phyloP scores from a whole-genome alignment of 768 basidiomycete species.

The Lactifluus piperatus region DNA sequence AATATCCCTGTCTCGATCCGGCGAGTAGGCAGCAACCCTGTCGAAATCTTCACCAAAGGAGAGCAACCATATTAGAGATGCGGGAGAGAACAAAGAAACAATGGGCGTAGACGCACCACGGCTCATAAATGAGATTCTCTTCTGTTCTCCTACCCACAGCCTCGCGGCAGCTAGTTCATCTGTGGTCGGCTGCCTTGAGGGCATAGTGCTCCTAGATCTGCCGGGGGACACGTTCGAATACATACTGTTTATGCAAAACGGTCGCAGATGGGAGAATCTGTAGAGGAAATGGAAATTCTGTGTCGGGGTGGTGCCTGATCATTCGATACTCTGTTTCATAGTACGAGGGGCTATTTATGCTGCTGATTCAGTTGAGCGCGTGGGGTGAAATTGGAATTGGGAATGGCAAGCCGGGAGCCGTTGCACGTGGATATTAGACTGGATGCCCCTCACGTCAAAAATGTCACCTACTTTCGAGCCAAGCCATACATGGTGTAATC shows the following conservation, averaged over 20 bases:
- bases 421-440: too few species aligned
- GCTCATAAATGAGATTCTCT: neutral
- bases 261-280: neutral
- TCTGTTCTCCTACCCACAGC: slow-evolving; percentile 2
- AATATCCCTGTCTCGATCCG: neutral
- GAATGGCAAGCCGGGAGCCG: too few species aligned
- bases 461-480: too few species aligned
- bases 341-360: neutral
- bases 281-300: neutral
- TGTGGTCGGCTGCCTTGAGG: neutral
- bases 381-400: too few species aligned
- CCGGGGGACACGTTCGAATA: neutral
- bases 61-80: neutral
- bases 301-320: neutral
- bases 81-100: neutral
- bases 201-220: neutral
- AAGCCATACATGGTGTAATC: too few species aligned
- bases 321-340: neutral
- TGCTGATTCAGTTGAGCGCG: too few species aligned
- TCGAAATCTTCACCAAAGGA: neutral
- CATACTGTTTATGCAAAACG: neutral
- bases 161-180: neutral
- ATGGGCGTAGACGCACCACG: neutral
- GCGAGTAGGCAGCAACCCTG: neutral
- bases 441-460: too few species aligned